Evolutionary conservation across 2,329 filamentous ascomycete species (phyloP), one percentile per base, ranked within the genome.

Genomic region (Colletotrichum sansevieriae): DNA sequence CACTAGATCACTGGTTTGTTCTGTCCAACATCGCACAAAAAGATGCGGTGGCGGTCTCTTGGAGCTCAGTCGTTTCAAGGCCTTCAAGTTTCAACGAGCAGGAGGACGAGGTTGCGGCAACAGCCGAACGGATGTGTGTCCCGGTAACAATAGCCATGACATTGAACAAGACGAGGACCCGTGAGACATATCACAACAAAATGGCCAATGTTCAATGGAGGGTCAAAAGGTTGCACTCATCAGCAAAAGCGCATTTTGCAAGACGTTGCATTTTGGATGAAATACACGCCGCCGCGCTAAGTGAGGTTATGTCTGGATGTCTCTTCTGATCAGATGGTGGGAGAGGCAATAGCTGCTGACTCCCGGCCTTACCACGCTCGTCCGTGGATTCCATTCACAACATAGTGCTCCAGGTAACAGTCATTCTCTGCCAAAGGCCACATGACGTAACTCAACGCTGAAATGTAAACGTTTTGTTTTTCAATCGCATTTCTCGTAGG

Each of bases 181-280:
- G 61, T 65, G 46, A 65, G 61, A 68, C 61, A 29, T 49, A 29
- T 13, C 20, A 41, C 37, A 25, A 46, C 65, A 61, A 47, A 68
- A 52, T 65, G 54, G 61, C 46, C 46, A 25, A 55, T 33, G 35
- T 49, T 49, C 39, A 59, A n/a, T 59, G 15, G 29, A 55, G 49
- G 49, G 41, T 41, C 33, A 39, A 41, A 54, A 18, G 3, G 3
- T 39, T 20, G 44, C 39, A 49, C 61, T 65, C 54, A 54, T 64
- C 39, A 68, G 54, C 46, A n/a, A 37, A 3, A 18, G 37, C 11
- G 54, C 18, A 18, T 46, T 68, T 44, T 46, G 61, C 54, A 10
- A 49, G 58, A 56, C 39, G 37, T 59, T 33, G 41, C 61, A 55
- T 59, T 39, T 41, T 59, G n/a, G 8, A 46, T 29, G n/a, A 39